Conservation (phyloP, 164 flowering plant genomes). For the Houttuynia cordata region DNA sequence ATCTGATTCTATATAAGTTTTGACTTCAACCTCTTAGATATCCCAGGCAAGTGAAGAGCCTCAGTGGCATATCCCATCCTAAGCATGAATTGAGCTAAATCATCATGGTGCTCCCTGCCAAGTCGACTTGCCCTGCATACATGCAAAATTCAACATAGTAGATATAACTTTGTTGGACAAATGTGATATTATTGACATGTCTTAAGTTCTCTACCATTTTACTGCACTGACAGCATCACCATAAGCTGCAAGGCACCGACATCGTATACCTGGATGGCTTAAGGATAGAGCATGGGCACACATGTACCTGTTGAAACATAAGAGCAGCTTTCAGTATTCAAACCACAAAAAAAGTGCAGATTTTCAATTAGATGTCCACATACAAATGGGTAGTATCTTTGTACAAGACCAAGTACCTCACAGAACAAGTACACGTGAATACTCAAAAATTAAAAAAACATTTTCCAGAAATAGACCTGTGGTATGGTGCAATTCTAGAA, state of each 20-base stretch:
- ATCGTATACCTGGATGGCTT: conserved; percentile 97
- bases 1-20: not conserved
- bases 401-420: too few relatives aligned
- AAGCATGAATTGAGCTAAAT: conserved; percentile 92
- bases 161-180: not conserved
- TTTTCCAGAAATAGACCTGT: too few relatives aligned
- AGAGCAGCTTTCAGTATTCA: not conserved
- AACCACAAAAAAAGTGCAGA: not conserved
- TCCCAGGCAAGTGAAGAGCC: conserved; percentile 98
- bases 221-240: conserved; percentile 99
- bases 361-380: not conserved
- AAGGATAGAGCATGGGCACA: conserved; percentile 89
- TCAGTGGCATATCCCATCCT: conserved; percentile 99
- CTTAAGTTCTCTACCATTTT: conserved; percentile 44
- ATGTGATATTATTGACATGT: not conserved
- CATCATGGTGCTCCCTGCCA: conserved; percentile 99
- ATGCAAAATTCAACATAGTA: not conserved
- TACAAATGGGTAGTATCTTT: too few relatives aligned
- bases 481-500: too few relatives aligned
- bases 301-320: conserved; percentile 55
- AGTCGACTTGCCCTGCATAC: conserved; percentile 91
- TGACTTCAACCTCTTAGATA: conserved; percentile 74
- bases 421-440: too few relatives aligned
- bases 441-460: too few relatives aligned
- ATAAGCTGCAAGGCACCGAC: conserved; percentile 99